These are phyloP conservation scores for Calocybe cyanea DNA, from an alignment of 768 basidiomycete genomes.

Conservation along the genomic window DNA sequence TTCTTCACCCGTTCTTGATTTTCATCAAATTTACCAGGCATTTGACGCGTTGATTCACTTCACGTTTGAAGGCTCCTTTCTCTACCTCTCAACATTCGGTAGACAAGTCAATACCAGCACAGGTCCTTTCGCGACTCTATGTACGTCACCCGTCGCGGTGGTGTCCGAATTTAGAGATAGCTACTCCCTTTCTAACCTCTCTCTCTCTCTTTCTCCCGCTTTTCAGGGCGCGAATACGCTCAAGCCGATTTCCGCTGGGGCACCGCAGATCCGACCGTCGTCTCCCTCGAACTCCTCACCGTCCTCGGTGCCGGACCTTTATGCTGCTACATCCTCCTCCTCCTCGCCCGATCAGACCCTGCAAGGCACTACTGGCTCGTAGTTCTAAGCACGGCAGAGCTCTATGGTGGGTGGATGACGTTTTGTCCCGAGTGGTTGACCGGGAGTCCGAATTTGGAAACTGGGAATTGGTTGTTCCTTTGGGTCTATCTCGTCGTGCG, in stretches of 20 bases:
- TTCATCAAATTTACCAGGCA: conserved; percentile 38
- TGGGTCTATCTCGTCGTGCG: conserved; percentile 82
- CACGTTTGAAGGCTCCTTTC: conserved; percentile 74
- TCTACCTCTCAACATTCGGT: conserved; percentile 74
- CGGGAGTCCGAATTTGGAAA: conserved; percentile 68
- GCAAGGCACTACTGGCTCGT: conserved; percentile 78
- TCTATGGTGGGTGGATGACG: conserved; percentile 88
- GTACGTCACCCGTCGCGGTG: too few relatives aligned
- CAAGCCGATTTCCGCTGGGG: conserved; percentile 84
- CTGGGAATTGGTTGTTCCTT: conserved; percentile 63
- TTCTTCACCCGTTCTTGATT: not conserved
- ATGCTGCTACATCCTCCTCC: conserved; percentile 67
- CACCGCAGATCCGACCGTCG: conserved; percentile 69
- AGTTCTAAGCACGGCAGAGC: conserved; percentile 69
- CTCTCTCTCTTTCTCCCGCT: too few relatives aligned
- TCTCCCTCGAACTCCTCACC: conserved; percentile 80
- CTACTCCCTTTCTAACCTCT: too few relatives aligned
- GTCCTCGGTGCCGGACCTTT: conserved; percentile 76
- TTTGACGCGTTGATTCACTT: conserved; percentile 84
- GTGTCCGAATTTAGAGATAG: too few relatives aligned
- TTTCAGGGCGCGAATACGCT: conserved; percentile 86
- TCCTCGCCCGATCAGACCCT: conserved; percentile 61
- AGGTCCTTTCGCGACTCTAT: conserved; percentile 70
- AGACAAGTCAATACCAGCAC: conserved; percentile 64
- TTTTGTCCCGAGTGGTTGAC: conserved; percentile 86